Conservation (phyloP, 495 filamentous ascomycete genomes). For the Tuber indicum region DNA sequence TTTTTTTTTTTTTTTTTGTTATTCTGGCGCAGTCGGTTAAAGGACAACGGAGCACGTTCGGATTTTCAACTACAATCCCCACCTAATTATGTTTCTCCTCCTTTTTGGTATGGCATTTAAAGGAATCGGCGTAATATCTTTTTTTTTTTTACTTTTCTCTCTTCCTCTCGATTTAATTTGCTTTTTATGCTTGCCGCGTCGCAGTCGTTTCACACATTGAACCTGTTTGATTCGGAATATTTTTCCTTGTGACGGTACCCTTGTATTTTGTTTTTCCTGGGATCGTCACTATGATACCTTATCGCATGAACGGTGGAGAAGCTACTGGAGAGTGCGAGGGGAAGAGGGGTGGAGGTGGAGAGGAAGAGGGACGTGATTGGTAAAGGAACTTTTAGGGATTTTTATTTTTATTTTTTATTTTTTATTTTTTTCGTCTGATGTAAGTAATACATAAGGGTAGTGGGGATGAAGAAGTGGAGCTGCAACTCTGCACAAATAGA, state of each 20-base stretch:
- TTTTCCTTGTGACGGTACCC: background rate
- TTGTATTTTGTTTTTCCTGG: background rate
- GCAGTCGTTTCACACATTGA: background rate
- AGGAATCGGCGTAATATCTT: background rate
- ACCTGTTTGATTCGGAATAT: background rate
- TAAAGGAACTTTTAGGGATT: background rate
- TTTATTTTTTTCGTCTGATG: background rate
- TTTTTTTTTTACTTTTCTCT: background rate
- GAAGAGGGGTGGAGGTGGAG: background rate
- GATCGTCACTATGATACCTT: background rate
- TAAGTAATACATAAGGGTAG: background rate
- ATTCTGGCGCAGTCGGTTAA: slow-evolving; percentile 3
- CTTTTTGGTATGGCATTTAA: slow-evolving; percentile 1
- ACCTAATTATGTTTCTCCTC: background rate
- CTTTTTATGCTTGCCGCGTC: background rate
- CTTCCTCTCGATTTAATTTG: background rate
- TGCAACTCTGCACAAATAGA: background rate
- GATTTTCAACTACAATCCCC: too few relatives aligned
- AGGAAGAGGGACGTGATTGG: background rate
- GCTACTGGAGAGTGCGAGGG: background rate
- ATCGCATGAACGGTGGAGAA: background rate
- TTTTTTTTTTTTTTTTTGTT: background rate
- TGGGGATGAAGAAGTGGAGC: background rate
- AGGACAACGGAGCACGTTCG: background rate
- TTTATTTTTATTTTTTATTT: background rate